These are phyloP conservation scores for Penicillium paradoxum DNA, from an alignment of 495 filamentous ascomycete species.

Conservation along the genomic window DNA sequence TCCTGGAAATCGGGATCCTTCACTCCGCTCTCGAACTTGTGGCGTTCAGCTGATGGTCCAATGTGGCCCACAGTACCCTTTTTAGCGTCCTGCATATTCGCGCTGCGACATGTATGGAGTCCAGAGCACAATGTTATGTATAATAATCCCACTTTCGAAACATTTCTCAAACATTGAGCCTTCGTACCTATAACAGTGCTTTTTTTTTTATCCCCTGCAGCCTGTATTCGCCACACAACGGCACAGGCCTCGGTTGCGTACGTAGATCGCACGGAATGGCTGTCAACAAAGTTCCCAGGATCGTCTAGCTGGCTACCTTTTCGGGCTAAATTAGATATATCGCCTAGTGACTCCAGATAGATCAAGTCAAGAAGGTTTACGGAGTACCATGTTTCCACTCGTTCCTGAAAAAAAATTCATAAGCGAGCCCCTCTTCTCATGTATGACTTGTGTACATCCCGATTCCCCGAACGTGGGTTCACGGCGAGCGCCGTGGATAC, in stretches of 20 bases:
- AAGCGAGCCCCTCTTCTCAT: neutral
- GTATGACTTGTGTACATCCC: neutral
- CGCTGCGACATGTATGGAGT: neutral
- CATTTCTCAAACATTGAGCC: no score
- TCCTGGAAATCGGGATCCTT: constrained; percentile 21
- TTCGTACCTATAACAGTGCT: no score
- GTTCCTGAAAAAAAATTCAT: neutral
- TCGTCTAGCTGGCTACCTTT: neutral
- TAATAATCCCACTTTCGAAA: no score
- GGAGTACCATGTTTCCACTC: neutral
- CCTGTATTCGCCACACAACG: no score
- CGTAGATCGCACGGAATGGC: no score
- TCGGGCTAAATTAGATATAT: neutral
- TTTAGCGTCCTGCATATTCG: constrained; percentile 18
- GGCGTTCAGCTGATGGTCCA: constrained; percentile 5
- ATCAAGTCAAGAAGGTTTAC: neutral
- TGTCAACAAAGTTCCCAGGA: neutral
- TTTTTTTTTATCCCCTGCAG: no score
- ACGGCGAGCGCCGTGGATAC: neutral
- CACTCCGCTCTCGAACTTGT: neutral
- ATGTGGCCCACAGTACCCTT: constrained; percentile 1
- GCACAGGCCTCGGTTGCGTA: no score
- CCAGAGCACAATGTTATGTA: no score
- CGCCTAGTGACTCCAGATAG: neutral
- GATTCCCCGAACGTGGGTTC: neutral